phyloP scores from a whole-genome alignment of 2,329 filamentous ascomycete genomes.

The Corynespora cassiicola region DNA sequence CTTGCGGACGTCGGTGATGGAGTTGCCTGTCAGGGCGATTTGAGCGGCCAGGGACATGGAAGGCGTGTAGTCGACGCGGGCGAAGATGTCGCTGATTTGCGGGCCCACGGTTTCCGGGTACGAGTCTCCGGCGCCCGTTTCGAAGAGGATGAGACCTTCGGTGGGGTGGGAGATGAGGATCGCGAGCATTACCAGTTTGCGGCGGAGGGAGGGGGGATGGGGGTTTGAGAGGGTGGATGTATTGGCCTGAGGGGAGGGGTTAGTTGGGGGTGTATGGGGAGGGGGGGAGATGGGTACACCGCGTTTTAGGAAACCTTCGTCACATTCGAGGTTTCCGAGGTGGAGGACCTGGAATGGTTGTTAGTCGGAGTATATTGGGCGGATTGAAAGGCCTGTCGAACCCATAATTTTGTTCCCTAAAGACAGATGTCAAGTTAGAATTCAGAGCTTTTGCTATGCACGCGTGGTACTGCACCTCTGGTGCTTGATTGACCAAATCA shows the following conservation, averaged over 20 bases:
- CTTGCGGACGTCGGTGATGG: conserved; percentile 44
- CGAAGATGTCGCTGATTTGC: conserved; percentile 41
- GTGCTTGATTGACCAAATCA: conserved; percentile 14
- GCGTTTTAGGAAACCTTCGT: conserved; percentile 44
- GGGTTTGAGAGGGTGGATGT: conserved; percentile 35
- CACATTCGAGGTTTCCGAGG: conserved; percentile 42
- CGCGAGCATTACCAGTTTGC: conserved; percentile 38
- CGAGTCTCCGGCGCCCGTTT: conserved; percentile 38
- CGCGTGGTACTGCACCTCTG: conserved; percentile 3
- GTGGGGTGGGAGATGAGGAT: conserved; percentile 37
- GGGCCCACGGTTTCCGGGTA: conserved; percentile 36
- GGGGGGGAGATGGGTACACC: conserved; percentile 18
- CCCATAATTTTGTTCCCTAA: conserved; percentile 46
- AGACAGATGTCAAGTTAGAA: conserved; percentile 3
- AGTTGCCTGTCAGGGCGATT: conserved; percentile 37
- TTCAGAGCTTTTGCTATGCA: neutral
- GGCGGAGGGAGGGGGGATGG: conserved; percentile 28
- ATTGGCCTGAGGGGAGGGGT: conserved; percentile 18
- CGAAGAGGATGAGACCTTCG: conserved; percentile 44
- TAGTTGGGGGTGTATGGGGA: neutral
- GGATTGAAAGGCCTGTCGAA: conserved; percentile 9
- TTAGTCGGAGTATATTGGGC: neutral
- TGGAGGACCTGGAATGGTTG: conserved; percentile 32
- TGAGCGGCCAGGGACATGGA: conserved; percentile 28
- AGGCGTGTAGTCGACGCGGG: conserved; percentile 31